Percentiles rank a stretch among this genome's conserved stretches.
phyloP scores from a whole-genome alignment of 2,329 filamentous ascomycete genomes.

The Aspergillus tubingensis region DNA sequence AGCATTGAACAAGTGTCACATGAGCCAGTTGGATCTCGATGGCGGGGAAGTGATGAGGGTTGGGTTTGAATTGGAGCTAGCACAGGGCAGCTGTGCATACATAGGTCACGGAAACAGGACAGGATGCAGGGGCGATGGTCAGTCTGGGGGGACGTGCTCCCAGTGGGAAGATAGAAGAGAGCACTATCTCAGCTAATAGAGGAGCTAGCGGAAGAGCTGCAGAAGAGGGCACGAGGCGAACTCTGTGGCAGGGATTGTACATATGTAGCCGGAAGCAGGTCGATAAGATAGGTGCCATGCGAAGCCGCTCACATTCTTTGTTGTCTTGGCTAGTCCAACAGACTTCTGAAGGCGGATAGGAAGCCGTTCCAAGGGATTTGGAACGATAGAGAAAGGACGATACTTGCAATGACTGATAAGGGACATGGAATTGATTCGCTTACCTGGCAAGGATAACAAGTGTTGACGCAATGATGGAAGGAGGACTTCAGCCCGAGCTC shows the following conservation, averaged over 20 bases:
- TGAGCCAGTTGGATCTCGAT: neutral
- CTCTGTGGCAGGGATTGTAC: neutral
- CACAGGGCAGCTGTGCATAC: constrained; percentile 11
- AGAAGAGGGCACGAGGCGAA: neutral
- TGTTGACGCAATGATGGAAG: constrained; percentile 2
- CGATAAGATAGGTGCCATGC: constrained; percentile 16
- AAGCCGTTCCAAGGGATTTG: neutral
- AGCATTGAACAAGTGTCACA: neutral
- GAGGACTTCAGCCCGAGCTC: neutral
- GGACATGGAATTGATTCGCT: constrained; percentile 19
- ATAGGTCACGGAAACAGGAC: neutral
- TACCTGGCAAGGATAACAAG: constrained; percentile 20
- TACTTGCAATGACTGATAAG: constrained; percentile 17
- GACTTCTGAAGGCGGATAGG: constrained; percentile 7
- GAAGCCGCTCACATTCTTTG: constrained; percentile 11
- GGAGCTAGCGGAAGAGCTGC: neutral
- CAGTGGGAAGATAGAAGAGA: neutral
- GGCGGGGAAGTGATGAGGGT: neutral
- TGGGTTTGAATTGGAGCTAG: constrained; percentile 4
- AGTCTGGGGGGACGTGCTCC: neutral
- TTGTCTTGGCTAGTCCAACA: constrained; percentile 6
- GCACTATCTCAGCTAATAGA: neutral
- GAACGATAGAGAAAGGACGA: neutral
- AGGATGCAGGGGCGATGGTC: neutral
- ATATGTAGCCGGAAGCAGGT: constrained; percentile 5